phyloP scores from a whole-genome alignment of 2,329 filamentous ascomycete genomes.

The Berkeleyomyces basicola region DNA sequence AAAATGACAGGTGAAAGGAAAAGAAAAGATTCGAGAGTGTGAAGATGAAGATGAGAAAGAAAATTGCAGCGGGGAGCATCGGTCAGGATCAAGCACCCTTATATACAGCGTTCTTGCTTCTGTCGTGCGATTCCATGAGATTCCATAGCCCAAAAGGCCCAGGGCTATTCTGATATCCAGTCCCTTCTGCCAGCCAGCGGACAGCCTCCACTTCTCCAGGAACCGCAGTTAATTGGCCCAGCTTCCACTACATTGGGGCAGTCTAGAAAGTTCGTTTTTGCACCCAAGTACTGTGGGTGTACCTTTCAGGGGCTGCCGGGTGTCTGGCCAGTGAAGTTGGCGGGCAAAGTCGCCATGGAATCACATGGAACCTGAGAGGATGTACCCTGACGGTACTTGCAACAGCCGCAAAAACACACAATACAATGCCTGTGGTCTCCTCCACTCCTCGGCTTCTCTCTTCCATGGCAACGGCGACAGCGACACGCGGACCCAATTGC shows the following conservation, averaged over 20 bases:
- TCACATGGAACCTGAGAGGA: constrained; percentile 10
- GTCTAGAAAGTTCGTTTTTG: constrained; percentile 8
- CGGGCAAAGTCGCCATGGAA: constrained; percentile 2
- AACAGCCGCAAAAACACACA: background rate
- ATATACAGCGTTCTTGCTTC: constrained; percentile 8
- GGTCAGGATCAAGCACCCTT: constrained; percentile 1
- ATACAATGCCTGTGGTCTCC: background rate
- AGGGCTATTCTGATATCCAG: constrained; percentile 2
- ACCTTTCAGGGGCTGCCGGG: constrained; percentile 3
- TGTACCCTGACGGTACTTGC: constrained; percentile 7
- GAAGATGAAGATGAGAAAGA: constrained; percentile 6
- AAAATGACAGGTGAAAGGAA: constrained; percentile 11
- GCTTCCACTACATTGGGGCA: background rate
- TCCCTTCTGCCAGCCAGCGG: constrained; percentile 9
- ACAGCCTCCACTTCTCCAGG: constrained; percentile 10
- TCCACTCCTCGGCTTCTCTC: background rate
- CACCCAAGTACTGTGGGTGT: background rate
- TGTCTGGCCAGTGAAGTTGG: background rate
- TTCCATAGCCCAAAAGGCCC: constrained; percentile 14
- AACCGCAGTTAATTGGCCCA: constrained; percentile 9
- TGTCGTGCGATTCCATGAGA: constrained; percentile 15
- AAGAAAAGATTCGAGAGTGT: constrained; percentile 5
- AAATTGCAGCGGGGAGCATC: constrained; percentile 8
- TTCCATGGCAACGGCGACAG: constrained; percentile 6
- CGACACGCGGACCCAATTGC: background rate